Percentiles rank a stretch among this genome's conserved stretches.
Evolutionary conservation across 1,284 basidiomycete genomes (phyloP).

Genomic region (Phaffia rhodozyma): DNA sequence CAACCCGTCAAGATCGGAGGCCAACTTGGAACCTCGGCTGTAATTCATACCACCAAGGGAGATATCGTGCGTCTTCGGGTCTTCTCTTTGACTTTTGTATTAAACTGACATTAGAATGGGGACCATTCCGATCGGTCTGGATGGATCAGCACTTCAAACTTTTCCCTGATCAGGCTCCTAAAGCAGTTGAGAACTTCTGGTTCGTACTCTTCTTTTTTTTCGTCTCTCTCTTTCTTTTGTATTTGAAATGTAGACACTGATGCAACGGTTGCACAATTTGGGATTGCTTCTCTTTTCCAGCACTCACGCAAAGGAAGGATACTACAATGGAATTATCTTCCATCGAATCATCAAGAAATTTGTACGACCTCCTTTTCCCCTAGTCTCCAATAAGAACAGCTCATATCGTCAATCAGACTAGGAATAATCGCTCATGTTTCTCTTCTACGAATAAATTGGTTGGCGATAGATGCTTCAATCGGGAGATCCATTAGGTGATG

Average conservation of each 20-base stretch:
- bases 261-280: not conserved
- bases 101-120: not conserved
- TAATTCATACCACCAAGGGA: constrained; percentile 89
- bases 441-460: not conserved
- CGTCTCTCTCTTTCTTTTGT: too few relatives aligned
- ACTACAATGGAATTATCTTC: constrained; percentile 89
- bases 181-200: constrained; percentile 89
- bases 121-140: not conserved
- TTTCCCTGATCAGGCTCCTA: constrained; percentile 83
- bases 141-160: constrained; percentile 52
- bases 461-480: constrained; percentile 76
- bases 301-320: constrained; percentile 40
- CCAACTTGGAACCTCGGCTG: constrained; percentile 57
- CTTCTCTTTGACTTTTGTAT: constrained; percentile 3
- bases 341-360: constrained; percentile 98
- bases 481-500: constrained; percentile 91
- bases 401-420: not conserved
- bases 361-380: constrained; percentile 30
- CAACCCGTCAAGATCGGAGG: constrained; percentile 44
- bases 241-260: not conserved
- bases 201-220: not conserved
- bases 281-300: not conserved
- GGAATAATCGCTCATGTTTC: not conserved
- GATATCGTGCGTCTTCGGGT: constrained; percentile 50
- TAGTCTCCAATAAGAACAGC: not conserved